These are phyloP conservation scores for Penicillium sp. DNA, from an alignment of 2,329 filamentous ascomycete genomes.

Conservation along the genomic window DNA sequence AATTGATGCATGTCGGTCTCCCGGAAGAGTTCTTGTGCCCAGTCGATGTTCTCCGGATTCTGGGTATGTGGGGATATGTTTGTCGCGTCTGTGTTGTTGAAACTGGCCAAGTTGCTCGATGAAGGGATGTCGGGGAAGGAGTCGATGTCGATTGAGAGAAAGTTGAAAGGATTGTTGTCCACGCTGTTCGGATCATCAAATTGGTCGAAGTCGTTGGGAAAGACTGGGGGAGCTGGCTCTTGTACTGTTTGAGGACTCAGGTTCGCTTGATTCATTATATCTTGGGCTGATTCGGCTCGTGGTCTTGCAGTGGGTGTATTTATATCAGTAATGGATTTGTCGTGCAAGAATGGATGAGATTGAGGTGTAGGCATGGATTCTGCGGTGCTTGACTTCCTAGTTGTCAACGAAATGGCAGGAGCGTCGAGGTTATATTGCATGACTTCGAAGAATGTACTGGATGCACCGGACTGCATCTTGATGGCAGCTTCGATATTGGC, in stretches of 20 bases:
- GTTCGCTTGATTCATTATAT: constrained; percentile 1
- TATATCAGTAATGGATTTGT: neutral
- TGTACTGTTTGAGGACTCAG: constrained; percentile 7
- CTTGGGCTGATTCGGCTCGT: neutral
- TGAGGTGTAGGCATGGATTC: constrained; percentile 14
- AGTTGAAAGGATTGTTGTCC: constrained; percentile 21
- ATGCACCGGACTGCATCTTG: constrained; percentile 30
- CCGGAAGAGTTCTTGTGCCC: constrained; percentile 32
- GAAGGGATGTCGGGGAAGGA: constrained; percentile 20
- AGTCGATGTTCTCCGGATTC: constrained; percentile 30
- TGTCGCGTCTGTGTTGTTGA: neutral
- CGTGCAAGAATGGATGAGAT: constrained; percentile 2
- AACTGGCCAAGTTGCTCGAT: constrained; percentile 2
- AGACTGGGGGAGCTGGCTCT: constrained; percentile 5
- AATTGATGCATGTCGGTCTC: constrained; percentile 18
- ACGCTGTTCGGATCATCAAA: constrained; percentile 13
- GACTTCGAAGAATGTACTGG: constrained; percentile 33
- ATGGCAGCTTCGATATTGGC: constrained; percentile 38
- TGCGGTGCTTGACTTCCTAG: constrained; percentile 17
- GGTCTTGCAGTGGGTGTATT: neutral
- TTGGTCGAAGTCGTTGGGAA: constrained; percentile 29
- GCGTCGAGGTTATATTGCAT: constrained; percentile 32
- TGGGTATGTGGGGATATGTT: constrained; percentile 10
- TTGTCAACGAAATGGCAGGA: constrained; percentile 8
- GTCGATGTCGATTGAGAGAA: constrained; percentile 29